Conservation (phyloP, 2,329 filamentous ascomycete species). For the Aspergillus felis region DNA sequence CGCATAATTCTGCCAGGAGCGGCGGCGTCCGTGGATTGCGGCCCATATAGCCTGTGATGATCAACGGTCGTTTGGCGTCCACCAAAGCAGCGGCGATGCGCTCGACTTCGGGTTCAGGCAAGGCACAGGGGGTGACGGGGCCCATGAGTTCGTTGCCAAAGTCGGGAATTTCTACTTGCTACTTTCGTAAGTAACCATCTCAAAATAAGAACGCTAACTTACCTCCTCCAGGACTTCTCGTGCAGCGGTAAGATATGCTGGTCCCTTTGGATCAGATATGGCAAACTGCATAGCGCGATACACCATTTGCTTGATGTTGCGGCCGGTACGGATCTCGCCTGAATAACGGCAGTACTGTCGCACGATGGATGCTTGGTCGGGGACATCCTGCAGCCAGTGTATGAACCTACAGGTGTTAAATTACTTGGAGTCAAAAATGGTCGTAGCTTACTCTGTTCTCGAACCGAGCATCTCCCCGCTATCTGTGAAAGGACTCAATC, state of each 20-base stretch:
- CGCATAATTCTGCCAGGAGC: conserved; percentile 43
- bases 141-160: conserved; percentile 10
- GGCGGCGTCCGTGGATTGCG: conserved; percentile 40
- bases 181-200: not conserved
- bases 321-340: conserved; percentile 74
- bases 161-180: not conserved
- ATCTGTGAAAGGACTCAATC: conserved; percentile 67
- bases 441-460: conserved; percentile 56
- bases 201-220: conserved; percentile 36
- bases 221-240: conserved; percentile 81
- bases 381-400: conserved; percentile 78
- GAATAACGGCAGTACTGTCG: conserved; percentile 79
- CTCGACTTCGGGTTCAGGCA: conserved; percentile 26
- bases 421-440: not conserved
- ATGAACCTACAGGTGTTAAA: conserved; percentile 50
- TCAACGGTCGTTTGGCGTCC: conserved; percentile 42
- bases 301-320: conserved; percentile 82
- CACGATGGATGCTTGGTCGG: conserved; percentile 72
- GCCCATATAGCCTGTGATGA: conserved; percentile 48
- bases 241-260: conserved; percentile 72
- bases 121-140: conserved; percentile 8
- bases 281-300: conserved; percentile 78
- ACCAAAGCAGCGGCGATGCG: conserved; percentile 39
- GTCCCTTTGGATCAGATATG: conserved; percentile 67
- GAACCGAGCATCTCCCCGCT: conserved; percentile 70